These are phyloP conservation scores for Pholiota molesta DNA, from an alignment of 768 basidiomycete species.

Conservation along the genomic window DNA sequence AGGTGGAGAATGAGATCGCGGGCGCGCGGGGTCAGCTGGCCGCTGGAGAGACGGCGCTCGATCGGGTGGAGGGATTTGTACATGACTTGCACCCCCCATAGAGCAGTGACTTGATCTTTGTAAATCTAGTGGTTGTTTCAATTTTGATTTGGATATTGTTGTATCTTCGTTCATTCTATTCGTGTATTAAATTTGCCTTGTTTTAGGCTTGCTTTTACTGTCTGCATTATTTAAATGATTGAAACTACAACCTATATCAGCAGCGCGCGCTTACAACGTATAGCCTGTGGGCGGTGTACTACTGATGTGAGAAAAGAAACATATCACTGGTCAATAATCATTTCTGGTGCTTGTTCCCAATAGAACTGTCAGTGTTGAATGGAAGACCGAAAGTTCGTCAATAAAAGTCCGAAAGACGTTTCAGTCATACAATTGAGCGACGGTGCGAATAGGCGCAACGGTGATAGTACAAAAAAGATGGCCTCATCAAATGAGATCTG, in stretches of 20 bases:
- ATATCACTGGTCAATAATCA: not conserved
- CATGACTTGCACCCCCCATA: not conserved
- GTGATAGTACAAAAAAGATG: not conserved
- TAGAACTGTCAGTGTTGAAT: not conserved
- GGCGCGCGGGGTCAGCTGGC: conserved; percentile 5
- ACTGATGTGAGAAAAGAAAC: not conserved
- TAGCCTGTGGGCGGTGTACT: not conserved
- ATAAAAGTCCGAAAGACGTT: not conserved
- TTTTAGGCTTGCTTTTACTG: not conserved
- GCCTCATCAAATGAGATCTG: not conserved
- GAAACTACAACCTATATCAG: not conserved
- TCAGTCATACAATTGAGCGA: not conserved
- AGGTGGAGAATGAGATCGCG: not conserved
- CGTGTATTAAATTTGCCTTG: not conserved
- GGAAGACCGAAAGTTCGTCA: not conserved
- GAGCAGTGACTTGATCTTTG: not conserved
- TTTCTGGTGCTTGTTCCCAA: not conserved
- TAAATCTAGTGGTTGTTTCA: not conserved
- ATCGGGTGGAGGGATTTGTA: not conserved
- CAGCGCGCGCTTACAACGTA: not conserved
- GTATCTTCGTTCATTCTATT: not conserved
- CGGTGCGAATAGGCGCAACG: not conserved
- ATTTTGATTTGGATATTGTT: not conserved
- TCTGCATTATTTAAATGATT: not conserved
- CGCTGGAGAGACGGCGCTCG: not conserved